These are phyloP conservation scores for Metschnikowia borealis DNA, from an alignment of 805 yeast genomes.

Conservation along the genomic window DNA sequence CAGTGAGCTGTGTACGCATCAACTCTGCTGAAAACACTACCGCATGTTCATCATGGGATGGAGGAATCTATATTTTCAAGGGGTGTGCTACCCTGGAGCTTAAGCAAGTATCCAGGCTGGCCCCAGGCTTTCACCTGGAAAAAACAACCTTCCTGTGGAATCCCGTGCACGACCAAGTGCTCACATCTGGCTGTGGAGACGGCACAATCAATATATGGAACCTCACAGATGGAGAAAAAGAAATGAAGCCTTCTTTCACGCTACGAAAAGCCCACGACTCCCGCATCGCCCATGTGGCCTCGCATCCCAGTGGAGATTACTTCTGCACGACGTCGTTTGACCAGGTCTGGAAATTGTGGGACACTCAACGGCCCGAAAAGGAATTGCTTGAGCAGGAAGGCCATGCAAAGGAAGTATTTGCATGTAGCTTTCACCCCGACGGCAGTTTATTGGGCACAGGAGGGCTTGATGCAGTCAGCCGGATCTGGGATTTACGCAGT, in stretches of 20 bases:
- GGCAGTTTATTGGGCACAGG: slow-evolving; percentile 75
- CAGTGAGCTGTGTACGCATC: slow-evolving; percentile 56
- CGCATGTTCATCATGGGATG: slow-evolving; percentile 84
- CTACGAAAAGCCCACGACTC: slow-evolving; percentile 34
- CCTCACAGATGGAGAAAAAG: neutral
- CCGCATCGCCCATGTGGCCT: slow-evolving; percentile 57
- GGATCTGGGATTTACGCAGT: slow-evolving; percentile 82
- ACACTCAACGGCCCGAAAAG: slow-evolving; percentile 39
- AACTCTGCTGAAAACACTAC: slow-evolving; percentile 36
- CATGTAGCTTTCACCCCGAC: slow-evolving; percentile 63
- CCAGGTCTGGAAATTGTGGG: slow-evolving; percentile 88
- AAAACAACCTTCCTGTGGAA: slow-evolving; percentile 70
- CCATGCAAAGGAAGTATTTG: slow-evolving; percentile 68
- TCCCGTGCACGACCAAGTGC: slow-evolving; percentile 19
- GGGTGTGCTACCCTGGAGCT: slow-evolving; percentile 4
- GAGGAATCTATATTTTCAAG: slow-evolving; percentile 51
- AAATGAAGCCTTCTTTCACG: slow-evolving; percentile 4
- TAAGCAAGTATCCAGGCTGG: slow-evolving; percentile 19
- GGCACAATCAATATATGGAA: slow-evolving; percentile 35
- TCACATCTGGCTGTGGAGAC: slow-evolving; percentile 38
- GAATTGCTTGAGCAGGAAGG: slow-evolving; percentile 76
- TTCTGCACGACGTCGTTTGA: slow-evolving; percentile 77
- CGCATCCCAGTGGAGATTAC: slow-evolving; percentile 60
- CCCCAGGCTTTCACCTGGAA: slow-evolving; percentile 49
- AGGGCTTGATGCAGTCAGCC: slow-evolving; percentile 69